phyloP scores from a whole-genome alignment of 345 rosid species.

The Arabidopsis suecica region DNA sequence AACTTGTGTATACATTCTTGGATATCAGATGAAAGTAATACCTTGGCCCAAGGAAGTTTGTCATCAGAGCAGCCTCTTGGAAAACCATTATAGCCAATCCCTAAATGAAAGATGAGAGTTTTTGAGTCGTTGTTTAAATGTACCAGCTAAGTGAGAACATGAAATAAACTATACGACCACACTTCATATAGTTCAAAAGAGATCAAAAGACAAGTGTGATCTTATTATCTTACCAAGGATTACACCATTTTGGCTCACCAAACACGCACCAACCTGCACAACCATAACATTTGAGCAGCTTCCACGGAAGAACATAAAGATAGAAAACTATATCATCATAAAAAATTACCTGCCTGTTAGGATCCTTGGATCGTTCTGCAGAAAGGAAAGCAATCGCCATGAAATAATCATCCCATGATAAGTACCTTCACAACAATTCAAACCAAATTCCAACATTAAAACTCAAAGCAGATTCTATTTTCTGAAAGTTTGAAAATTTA shows the following conservation, averaged over 20 bases:
- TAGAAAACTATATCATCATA: too few relatives aligned
- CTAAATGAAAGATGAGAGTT: constrained; percentile 43
- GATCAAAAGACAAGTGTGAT: constrained; percentile 2
- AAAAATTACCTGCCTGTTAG: constrained; percentile 85
- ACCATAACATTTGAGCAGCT: background rate
- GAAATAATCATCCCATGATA: constrained; percentile 97
- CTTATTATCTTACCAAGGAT: constrained; percentile 71
- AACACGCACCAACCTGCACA: constrained; percentile 83
- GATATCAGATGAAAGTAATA: constrained; percentile 30
- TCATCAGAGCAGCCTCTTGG: constrained; percentile 99
- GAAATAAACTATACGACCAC: background rate
- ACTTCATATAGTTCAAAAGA: background rate
- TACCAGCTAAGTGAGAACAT: background rate
- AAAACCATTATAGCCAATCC: constrained; percentile 98
- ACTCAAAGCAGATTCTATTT: background rate
- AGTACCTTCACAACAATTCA: constrained; percentile 56
- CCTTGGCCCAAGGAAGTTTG: constrained; percentile 98
- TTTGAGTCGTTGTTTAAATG: background rate
- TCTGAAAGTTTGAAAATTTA: constrained; percentile 20
- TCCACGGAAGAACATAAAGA: background rate
- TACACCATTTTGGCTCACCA: constrained; percentile 85
- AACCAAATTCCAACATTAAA: background rate
- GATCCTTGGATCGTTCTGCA: constrained; percentile 91
- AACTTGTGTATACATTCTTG: background rate
- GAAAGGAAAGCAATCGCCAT: constrained; percentile 89